Evolutionary conservation across 441 rosid genomes (phyloP).

Genomic region (Pelargonium cotyledonis): DNA sequence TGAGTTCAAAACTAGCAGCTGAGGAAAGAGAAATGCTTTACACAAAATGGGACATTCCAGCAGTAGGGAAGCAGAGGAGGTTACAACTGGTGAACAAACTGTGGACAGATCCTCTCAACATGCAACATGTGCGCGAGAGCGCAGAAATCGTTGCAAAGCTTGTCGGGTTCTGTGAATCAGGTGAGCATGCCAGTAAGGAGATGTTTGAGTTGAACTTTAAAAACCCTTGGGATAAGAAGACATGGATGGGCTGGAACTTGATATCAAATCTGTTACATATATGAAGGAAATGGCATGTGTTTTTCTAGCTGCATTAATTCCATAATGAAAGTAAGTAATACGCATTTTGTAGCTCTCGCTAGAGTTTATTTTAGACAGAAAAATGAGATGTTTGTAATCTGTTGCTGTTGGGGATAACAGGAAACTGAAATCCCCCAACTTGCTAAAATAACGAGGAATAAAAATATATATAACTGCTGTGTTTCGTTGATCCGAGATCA

Average conservation of each 20-base stretch:
- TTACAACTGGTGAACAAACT: constrained; percentile 86
- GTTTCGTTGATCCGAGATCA: no score
- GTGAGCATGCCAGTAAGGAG: constrained; percentile 71
- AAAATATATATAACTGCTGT: no score
- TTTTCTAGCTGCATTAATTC: background rate
- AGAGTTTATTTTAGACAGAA: no score
- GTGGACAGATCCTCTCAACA: constrained; percentile 88
- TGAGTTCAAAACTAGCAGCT: constrained; percentile 49
- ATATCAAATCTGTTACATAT: constrained; percentile 81
- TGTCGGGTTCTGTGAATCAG: constrained; percentile 85
- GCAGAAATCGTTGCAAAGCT: constrained; percentile 93
- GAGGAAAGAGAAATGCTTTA: constrained; percentile 83
- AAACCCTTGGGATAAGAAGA: constrained; percentile 68
- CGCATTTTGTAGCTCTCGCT: no score
- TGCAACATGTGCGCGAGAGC: constrained; percentile 78
- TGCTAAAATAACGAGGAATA: no score
- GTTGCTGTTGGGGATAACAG: no score
- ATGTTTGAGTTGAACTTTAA: constrained; percentile 98
- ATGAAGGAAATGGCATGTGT: constrained; percentile 24
- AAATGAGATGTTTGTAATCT: no score
- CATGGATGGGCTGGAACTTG: constrained; percentile 94
- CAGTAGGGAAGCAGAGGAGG: constrained; percentile 93
- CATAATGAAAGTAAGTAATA: no score
- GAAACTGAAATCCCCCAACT: no score
- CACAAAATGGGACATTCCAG: constrained; percentile 81